Conservation (phyloP, 2,329 filamentous ascomycete species). For the Xenoacremonium recifei region DNA sequence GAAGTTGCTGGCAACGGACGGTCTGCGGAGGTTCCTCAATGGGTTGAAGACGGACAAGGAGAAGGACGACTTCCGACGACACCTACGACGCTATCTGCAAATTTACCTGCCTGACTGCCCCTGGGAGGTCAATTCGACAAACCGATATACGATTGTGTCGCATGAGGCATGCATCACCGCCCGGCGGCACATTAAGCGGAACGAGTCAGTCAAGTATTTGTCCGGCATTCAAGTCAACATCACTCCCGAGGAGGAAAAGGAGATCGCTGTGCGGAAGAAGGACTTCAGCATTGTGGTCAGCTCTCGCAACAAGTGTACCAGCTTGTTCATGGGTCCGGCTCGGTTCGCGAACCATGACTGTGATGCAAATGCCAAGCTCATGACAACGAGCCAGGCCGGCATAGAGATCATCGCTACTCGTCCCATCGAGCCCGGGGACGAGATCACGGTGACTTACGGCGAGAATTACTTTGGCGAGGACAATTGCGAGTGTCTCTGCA, state of each 20-base stretch:
- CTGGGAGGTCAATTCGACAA: slow-evolving; percentile 88
- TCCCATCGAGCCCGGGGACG: slow-evolving; percentile 82
- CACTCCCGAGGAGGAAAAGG: slow-evolving; percentile 84
- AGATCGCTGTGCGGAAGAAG: slow-evolving; percentile 76
- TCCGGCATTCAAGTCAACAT: slow-evolving; percentile 90
- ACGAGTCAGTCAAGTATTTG: slow-evolving; percentile 87
- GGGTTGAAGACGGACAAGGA: slow-evolving; percentile 72
- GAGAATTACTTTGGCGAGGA: slow-evolving; percentile 94
- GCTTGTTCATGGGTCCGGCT: slow-evolving; percentile 90
- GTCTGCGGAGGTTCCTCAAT: slow-evolving; percentile 69
- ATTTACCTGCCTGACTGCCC: slow-evolving; percentile 93
- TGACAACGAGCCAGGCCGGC: slow-evolving; percentile 78
- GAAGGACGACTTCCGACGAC: slow-evolving; percentile 80
- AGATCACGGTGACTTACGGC: slow-evolving; percentile 95
- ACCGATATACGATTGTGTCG: slow-evolving; percentile 88
- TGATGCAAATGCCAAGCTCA: slow-evolving; percentile 82
- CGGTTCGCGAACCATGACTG: slow-evolving; percentile 98
- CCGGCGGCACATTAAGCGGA: slow-evolving; percentile 72
- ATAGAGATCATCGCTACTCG: slow-evolving; percentile 87
- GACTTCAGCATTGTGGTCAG: slow-evolving; percentile 98
- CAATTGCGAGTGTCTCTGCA: slow-evolving; percentile 93
- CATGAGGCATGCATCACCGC: slow-evolving; percentile 89
- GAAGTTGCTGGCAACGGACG: slow-evolving; percentile 69
- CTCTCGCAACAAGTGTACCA: slow-evolving; percentile 84
- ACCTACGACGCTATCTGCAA: slow-evolving; percentile 86